Percentiles rank a stretch among this genome's conserved stretches.
Conservation (phyloP, 1,139 yeast species). For the Candida sp. region DNA sequence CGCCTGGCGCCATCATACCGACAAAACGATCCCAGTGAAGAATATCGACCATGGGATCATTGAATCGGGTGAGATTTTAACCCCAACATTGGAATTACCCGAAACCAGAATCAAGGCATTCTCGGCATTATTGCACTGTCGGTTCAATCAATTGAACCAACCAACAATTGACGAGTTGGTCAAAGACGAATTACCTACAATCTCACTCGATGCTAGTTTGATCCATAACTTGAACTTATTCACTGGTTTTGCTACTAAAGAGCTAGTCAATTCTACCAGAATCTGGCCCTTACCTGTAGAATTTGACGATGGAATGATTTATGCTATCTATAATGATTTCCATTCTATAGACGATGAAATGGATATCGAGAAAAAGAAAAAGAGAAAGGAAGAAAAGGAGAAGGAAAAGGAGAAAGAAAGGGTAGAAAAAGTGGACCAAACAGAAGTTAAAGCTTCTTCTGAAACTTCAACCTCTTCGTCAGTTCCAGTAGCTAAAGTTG, state of each 20-base stretch:
- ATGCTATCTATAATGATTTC: conserved; percentile 1
- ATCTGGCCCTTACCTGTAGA: conserved; percentile 2
- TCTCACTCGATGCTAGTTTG: background rate
- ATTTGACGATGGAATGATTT: conserved; percentile 1
- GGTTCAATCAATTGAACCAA: conserved; percentile 1
- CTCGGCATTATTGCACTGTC: conserved; percentile 2
- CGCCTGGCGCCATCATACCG: background rate
- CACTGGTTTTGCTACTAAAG: background rate
- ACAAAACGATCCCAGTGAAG: background rate
- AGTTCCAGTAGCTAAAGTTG: background rate
- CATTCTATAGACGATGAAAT: conserved; percentile 1
- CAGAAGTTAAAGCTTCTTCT: background rate
- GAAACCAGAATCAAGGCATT: background rate
- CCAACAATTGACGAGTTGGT: conserved; percentile 1
- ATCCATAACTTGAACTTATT: background rate
- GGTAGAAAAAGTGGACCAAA: too few species aligned
- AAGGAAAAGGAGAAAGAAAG: background rate
- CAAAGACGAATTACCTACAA: background rate
- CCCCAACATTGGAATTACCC: background rate
- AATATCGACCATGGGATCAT: conserved; percentile 2
- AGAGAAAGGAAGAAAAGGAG: background rate
- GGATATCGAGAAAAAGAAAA: background rate
- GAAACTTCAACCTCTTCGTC: background rate
- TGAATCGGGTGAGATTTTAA: background rate
- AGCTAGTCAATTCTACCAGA: background rate